A percentile compares a stretch with the other conserved stretches of the same genome.
Conservation (phyloP, 345 rosid species). For the Schrenkiella parvula region DNA sequence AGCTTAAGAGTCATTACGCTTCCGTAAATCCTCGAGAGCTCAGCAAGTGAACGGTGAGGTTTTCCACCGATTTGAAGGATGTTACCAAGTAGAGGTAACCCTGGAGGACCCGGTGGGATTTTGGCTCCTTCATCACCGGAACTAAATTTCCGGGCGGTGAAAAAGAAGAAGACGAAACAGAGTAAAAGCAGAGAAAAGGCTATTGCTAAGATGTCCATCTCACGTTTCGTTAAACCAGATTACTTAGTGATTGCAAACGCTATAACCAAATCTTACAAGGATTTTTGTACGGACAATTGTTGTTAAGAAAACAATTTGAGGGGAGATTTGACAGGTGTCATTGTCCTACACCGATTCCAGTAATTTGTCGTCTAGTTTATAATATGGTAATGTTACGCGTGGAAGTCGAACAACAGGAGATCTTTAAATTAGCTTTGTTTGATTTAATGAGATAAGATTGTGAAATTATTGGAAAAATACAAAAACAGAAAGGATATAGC, state of each 20-base stretch:
- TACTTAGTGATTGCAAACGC: not conserved
- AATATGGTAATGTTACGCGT: not conserved
- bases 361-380: not conserved
- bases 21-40: constrained; percentile 40
- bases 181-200: not conserved
- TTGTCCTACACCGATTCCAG: constrained; percentile 6
- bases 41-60: constrained; percentile 34
- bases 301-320: not conserved
- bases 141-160: not conserved
- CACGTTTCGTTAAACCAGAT: not conserved
- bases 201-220: constrained; percentile 15
- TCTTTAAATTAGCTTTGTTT: not conserved
- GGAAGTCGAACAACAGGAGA: not conserved
- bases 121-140: not conserved
- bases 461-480: too few species aligned
- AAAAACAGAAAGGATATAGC: not conserved
- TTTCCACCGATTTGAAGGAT: constrained; percentile 35
- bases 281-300: not conserved
- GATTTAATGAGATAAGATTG: too few species aligned
- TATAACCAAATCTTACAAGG: not conserved
- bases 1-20: constrained; percentile 40
- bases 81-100: constrained; percentile 43
- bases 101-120: constrained; percentile 36
- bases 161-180: not conserved
- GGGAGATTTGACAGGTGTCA: not conserved